Conservation (phyloP, 1,139 yeast species). For the Taphrina wiesneri region DNA sequence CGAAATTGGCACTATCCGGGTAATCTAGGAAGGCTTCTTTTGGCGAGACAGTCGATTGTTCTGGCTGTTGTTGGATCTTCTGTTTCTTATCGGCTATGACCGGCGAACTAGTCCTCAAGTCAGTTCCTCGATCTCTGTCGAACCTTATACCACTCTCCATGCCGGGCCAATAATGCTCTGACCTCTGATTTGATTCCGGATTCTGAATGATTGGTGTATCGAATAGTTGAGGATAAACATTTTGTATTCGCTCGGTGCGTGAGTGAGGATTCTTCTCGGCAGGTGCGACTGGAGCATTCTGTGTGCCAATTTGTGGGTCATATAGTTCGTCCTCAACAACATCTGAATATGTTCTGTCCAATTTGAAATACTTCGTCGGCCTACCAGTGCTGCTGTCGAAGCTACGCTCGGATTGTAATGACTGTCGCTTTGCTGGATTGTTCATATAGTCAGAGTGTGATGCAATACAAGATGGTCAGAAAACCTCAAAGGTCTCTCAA, state of each 20-base stretch:
- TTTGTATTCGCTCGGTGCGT: slow-evolving; percentile 33
- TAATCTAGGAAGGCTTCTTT: slow-evolving; percentile 39
- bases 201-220: slow-evolving; percentile 23
- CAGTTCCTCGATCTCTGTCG: not conserved
- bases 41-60: slow-evolving; percentile 39
- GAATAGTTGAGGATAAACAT: slow-evolving; percentile 36
- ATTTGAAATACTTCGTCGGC: slow-evolving; percentile 40
- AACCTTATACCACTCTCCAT: slow-evolving; percentile 28
- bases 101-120: not conserved
- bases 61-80: slow-evolving; percentile 29
- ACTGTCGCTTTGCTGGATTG: not conserved
- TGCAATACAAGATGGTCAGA: not conserved
- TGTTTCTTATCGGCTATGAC: slow-evolving; percentile 25
- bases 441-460: not conserved
- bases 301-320: slow-evolving; percentile 14
- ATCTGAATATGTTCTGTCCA: slow-evolving; percentile 41
- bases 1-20: slow-evolving; percentile 18
- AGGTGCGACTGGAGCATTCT: slow-evolving; percentile 35
- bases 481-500: not conserved
- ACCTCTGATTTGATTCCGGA: not conserved
- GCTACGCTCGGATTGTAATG: slow-evolving; percentile 18
- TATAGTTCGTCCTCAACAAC: slow-evolving; percentile 42
- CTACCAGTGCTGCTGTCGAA: slow-evolving; percentile 19
- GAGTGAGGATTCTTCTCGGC: slow-evolving; percentile 34
- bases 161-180: slow-evolving; percentile 38